Evolutionary conservation across 2,329 filamentous ascomycete species (phyloP).

Genomic region (Blumeriella jaapii): DNA sequence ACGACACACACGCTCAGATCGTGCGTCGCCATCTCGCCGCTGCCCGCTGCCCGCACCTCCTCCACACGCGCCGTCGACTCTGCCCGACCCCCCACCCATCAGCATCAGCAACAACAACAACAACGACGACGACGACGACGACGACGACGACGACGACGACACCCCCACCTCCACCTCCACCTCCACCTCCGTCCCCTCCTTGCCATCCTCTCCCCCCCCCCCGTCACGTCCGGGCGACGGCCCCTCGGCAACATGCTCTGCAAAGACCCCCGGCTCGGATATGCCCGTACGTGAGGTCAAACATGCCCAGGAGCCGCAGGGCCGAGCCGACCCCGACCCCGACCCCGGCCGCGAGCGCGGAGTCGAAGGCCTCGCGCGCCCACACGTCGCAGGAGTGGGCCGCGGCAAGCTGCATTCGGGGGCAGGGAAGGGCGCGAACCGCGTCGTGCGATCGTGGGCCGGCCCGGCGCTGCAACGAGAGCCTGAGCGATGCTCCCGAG

Average conservation of each 20-base stretch:
- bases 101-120: no score
- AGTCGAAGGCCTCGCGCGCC: constrained; percentile 31
- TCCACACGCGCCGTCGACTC: constrained; percentile 9
- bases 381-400: constrained; percentile 38
- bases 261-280: constrained; percentile 22
- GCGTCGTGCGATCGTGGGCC: constrained; percentile 32
- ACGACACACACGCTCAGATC: constrained; percentile 34
- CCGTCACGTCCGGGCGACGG: constrained; percentile 11
- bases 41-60: constrained; percentile 18
- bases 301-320: constrained; percentile 35
- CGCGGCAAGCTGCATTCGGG: constrained; percentile 28
- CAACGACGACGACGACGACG: no score
- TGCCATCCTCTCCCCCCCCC: constrained; percentile 20
- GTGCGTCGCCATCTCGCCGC: constrained; percentile 14
- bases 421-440: constrained; percentile 29
- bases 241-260: constrained; percentile 13
- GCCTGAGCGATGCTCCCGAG: constrained; percentile 32
- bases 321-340: constrained; percentile 13
- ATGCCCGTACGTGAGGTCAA: constrained; percentile 36
- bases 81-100: no score
- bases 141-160: no score
- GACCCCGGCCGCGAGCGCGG: constrained; percentile 16
- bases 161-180: no score
- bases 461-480: constrained; percentile 35
- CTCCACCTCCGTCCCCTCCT: constrained; percentile 18